phyloP scores from a whole-genome alignment of 345 rosid genomes.

The Aegle marmelos region DNA sequence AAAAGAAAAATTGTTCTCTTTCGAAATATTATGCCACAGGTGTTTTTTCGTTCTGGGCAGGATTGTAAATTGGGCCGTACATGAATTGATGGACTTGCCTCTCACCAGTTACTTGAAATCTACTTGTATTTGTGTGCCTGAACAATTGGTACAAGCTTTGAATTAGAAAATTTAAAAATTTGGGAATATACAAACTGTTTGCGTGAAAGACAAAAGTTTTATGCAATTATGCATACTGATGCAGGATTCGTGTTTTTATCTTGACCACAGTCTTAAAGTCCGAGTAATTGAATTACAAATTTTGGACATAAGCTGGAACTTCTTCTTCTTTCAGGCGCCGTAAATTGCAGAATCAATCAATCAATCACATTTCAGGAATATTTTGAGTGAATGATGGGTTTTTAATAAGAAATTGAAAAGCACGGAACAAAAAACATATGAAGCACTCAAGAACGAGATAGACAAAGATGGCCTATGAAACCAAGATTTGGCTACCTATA shows the following conservation, averaged over 20 bases:
- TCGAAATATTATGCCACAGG: neutral
- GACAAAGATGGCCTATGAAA: neutral
- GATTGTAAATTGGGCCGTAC: neutral
- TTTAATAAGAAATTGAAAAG: neutral
- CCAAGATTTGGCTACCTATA: neutral
- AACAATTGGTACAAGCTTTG: neutral
- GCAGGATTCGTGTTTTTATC: neutral
- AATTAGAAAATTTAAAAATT: neutral
- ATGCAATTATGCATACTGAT: neutral
- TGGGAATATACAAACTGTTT: neutral
- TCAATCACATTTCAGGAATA: neutral
- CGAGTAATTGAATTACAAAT: neutral
- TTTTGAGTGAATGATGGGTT: neutral
- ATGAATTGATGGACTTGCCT: neutral
- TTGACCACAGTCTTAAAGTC: neutral
- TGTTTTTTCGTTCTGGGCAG: neutral
- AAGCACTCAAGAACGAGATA: neutral
- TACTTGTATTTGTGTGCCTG: neutral
- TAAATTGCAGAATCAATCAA: neutral
- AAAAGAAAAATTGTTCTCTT: neutral
- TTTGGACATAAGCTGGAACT: neutral
- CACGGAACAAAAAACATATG: neutral
- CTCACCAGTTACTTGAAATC: neutral
- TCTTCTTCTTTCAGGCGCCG: neutral
- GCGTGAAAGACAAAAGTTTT: neutral